Base-by-base conservation (phyloP, 2,329 filamentous ascomycete species). In the Berkeleyomyces basicola region DNA sequence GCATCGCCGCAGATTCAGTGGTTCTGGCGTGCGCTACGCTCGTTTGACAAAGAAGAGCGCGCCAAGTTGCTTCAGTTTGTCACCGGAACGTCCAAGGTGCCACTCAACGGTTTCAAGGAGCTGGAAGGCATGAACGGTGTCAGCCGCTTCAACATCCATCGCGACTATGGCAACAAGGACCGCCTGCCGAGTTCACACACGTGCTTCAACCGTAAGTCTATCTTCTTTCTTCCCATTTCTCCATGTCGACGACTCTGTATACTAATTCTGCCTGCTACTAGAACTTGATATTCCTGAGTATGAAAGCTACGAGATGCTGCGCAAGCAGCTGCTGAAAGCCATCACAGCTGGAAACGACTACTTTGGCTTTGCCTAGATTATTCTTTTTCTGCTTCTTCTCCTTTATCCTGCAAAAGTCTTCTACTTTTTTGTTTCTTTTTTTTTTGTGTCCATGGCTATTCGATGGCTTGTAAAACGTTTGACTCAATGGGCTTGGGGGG, bases 121-220 rank as follows among this genome's bases (percentile, higher is more conserved):
- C 82, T 99, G 5, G 95, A 99, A 76, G 95, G 93, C 67, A 99
- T 99, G 93, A 97, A 99, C 71, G 93, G 93, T 46, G 86, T 97
- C 73, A 96, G 88, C 74, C 86, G 90, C 67, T 99, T 99, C 84
- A 99, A 97, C 73, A 97, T 99, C 66, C 93, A 99, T 72, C 90
- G 93, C 67, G 93, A 97, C 74, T 96, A 95, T 75, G 91, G 92
- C 69, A 92, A 87, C 78, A 97, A 96, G 75, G 89, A 96, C 71
- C 87, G 93, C 68, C 80, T 99, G 67, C 93, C 93, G 63, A 95
- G 89, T 69, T 96, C 91, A 69, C 95, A 99, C 74, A 99, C 93
- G 67, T 99, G 93, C 79, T 99, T 99, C 77, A 99, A 99, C 74
- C 93, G 90, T 96, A 83, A 87, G 89, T 87, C 66, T 44, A 43